A percentile compares a stretch with the other conserved stretches of the same genome.
Evolutionary conservation across 768 basidiomycete species (phyloP).

Genomic region (Termitomyces sp.): DNA sequence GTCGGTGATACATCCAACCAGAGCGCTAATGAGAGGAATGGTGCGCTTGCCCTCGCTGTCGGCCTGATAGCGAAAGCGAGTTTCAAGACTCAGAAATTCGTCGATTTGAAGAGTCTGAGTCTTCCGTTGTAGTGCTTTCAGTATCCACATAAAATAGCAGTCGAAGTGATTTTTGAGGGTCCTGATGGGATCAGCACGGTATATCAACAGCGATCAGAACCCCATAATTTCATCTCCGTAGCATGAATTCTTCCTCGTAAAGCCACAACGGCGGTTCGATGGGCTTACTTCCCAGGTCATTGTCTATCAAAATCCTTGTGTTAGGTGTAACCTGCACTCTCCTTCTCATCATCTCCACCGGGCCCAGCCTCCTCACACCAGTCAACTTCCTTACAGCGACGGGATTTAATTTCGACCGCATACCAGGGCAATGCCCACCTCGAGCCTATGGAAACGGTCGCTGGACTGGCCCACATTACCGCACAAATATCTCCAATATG

Average conservation of each 20-base stretch:
- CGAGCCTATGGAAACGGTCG: slow-evolving; percentile 25
- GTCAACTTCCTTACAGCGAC: neutral
- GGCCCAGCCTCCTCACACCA: slow-evolving; percentile 4
- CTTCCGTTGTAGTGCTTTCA: slow-evolving; percentile 17
- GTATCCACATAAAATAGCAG: neutral
- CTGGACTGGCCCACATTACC: slow-evolving; percentile 32
- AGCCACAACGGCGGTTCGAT: neutral
- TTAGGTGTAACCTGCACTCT: slow-evolving; percentile 16
- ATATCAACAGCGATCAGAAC: too few species aligned
- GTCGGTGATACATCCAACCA: slow-evolving; percentile 39
- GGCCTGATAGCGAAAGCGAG: slow-evolving; percentile 45
- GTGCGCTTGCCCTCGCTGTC: slow-evolving; percentile 39
- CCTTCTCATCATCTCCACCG: slow-evolving; percentile 17
- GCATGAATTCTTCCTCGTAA: too few species aligned
- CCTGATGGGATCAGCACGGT: too few species aligned
- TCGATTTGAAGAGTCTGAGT: slow-evolving; percentile 27
- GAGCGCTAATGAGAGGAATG: slow-evolving; percentile 41
- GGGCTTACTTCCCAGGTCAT: slow-evolving; percentile 17
- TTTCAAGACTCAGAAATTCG: slow-evolving; percentile 38
- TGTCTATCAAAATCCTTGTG: slow-evolving; percentile 14
- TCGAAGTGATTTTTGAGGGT: too few species aligned
- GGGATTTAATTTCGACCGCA: slow-evolving; percentile 5
- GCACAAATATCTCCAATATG: slow-evolving; percentile 28
- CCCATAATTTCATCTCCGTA: too few species aligned
- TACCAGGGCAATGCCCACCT: slow-evolving; percentile 22